Conservation (phyloP, 2,329 filamentous ascomycete species). For the Magnaporthiopsis rhizophila region DNA sequence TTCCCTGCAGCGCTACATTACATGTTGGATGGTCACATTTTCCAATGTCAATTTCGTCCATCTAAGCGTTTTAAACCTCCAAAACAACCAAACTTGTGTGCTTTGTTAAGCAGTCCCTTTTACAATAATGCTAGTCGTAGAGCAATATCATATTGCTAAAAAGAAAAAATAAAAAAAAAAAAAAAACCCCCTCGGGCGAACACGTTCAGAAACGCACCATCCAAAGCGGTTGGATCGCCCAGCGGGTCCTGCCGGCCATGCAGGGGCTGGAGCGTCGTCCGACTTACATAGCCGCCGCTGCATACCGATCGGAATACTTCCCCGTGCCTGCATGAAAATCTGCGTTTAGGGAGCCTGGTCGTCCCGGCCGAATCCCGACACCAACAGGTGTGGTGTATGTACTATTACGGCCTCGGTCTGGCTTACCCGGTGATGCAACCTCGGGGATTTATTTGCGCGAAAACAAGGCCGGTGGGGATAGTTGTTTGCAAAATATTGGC, state of each 20-base stretch:
- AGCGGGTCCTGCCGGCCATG: neutral
- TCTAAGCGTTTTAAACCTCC: too few species aligned
- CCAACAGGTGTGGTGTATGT: too few species aligned
- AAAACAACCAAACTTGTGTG: too few species aligned
- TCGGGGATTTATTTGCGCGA: neutral
- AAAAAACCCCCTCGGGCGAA: too few species aligned
- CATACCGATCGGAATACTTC: neutral
- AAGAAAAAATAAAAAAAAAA: too few species aligned
- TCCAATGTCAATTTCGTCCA: too few species aligned
- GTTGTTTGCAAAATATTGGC: neutral
- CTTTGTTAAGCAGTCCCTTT: too few species aligned
- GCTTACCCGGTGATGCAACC: neutral
- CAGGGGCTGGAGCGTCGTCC: neutral
- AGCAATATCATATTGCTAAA: too few species aligned
- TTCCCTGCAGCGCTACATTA: too few species aligned
- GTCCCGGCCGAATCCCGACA: too few species aligned
- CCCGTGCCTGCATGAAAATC: neutral
- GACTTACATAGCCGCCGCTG: neutral
- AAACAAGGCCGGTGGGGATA: neutral
- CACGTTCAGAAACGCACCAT: neutral
- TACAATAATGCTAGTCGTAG: too few species aligned
- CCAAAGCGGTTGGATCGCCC: neutral
- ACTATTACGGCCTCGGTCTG: neutral
- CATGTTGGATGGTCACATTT: too few species aligned
- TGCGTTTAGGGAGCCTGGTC: neutral